Evolutionary conservation across 208 protist genomes (phyloP).

Genomic region (Leishmania tarentolae): DNA sequence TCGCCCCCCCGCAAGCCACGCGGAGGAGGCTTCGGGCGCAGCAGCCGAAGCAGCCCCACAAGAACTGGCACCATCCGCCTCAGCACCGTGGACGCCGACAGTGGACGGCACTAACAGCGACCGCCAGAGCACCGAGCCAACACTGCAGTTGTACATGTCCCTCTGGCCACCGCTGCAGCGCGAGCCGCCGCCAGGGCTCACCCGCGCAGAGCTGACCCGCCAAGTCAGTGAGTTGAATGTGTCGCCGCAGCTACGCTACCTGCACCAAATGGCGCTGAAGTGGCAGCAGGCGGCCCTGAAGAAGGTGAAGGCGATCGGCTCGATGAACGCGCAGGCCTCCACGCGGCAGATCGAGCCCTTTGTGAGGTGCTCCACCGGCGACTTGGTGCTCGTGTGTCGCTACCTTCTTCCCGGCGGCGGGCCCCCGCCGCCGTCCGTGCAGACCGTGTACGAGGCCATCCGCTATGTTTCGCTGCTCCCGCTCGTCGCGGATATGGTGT

Average conservation of each 20-base stretch:
- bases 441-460: slow-evolving; percentile 69
- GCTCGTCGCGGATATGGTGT: slow-evolving; percentile 64
- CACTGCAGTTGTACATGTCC: slow-evolving; percentile 81
- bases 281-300: slow-evolving; percentile 48
- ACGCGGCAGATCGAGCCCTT: slow-evolving; percentile 72
- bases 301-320: slow-evolving; percentile 48
- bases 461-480: slow-evolving; percentile 77
- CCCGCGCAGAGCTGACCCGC: slow-evolving; percentile 33
- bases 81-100: background rate
- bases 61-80: background rate
- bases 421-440: slow-evolving; percentile 59
- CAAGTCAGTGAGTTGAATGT: slow-evolving; percentile 55
- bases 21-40: background rate
- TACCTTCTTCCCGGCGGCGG: slow-evolving; percentile 72
- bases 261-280: slow-evolving; percentile 65
- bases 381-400: slow-evolving; percentile 70
- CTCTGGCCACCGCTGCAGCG: slow-evolving; percentile 77
- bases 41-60: background rate
- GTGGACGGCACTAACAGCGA: background rate
- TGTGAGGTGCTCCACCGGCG: slow-evolving; percentile 71
- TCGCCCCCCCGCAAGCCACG: background rate
- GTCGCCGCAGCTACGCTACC: slow-evolving; percentile 52
- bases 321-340: slow-evolving; percentile 60
- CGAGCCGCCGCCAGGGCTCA: slow-evolving; percentile 35
- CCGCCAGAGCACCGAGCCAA: slow-evolving; percentile 29